phyloP scores from a whole-genome alignment of 2,329 filamentous ascomycete genomes.

The Fusarium domesticum region DNA sequence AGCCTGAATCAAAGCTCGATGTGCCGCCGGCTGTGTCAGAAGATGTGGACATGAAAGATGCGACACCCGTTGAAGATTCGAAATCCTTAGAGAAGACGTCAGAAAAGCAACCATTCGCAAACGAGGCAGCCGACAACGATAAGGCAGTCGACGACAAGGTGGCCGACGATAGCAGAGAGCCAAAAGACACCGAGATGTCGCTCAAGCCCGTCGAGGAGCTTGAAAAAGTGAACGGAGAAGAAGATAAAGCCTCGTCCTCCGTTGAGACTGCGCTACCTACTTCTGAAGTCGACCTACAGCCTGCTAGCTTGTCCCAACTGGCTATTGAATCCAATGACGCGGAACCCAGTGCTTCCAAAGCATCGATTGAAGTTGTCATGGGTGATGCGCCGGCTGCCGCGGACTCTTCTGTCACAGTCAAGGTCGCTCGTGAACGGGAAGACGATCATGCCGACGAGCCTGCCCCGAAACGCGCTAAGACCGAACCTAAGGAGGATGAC shows the following conservation, averaged over 20 bases:
- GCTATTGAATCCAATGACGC: slow-evolving; percentile 37
- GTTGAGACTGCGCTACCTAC: slow-evolving; percentile 23
- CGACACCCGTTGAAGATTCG: slow-evolving; percentile 7
- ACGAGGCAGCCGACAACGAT: slow-evolving; percentile 7
- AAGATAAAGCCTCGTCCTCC: slow-evolving; percentile 10
- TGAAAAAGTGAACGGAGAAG: slow-evolving; percentile 15
- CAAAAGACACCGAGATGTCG: slow-evolving; percentile 30
- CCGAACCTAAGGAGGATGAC: slow-evolving; percentile 53
- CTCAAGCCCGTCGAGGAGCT: slow-evolving; percentile 21
- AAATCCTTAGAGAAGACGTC: slow-evolving; percentile 13
- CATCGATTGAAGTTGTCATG: slow-evolving; percentile 49
- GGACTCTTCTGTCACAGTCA: slow-evolving; percentile 43
- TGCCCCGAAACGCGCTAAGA: slow-evolving; percentile 76
- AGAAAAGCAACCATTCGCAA: slow-evolving; percentile 10
- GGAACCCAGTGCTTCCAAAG: slow-evolving; percentile 25
- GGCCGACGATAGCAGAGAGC: too few species aligned
- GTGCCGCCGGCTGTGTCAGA: slow-evolving; percentile 9
- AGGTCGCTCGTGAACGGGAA: slow-evolving; percentile 72
- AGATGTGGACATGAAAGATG: slow-evolving; percentile 29
- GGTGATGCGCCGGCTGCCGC: slow-evolving; percentile 40
- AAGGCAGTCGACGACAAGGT: slow-evolving; percentile 7
- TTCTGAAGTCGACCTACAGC: slow-evolving; percentile 37
- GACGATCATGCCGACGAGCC: slow-evolving; percentile 66
- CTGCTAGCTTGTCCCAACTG: slow-evolving; percentile 39
- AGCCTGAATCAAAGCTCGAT: slow-evolving; percentile 1